phyloP scores from a whole-genome alignment of 176 grass and related monocot genomes.

The Aegilops bicornis region DNA sequence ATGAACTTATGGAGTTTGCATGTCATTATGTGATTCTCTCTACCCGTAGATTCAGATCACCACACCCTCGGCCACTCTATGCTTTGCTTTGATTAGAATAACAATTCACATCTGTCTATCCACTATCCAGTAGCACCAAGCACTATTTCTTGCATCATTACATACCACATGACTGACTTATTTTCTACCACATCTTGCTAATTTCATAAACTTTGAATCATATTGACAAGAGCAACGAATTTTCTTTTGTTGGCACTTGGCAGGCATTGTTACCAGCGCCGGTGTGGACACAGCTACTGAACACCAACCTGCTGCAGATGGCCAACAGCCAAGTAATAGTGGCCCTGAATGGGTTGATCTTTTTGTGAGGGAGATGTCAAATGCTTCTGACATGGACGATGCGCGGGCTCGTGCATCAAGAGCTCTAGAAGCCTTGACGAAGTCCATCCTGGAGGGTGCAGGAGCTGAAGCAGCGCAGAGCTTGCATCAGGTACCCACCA shows the following conservation, averaged over 20 bases:
- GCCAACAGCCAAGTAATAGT: conserved; percentile 31
- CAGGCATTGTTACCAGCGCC: conserved; percentile 42
- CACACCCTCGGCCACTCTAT: neutral
- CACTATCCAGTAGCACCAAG: neutral
- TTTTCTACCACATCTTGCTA: neutral
- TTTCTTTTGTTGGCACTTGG: neutral
- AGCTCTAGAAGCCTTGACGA: conserved; percentile 70
- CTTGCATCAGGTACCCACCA: conserved; percentile 56
- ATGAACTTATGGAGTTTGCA: neutral
- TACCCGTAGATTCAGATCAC: neutral
- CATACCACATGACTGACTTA: neutral
- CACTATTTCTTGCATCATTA: neutral
- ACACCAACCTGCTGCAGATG: conserved; percentile 30
- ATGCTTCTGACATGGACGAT: conserved; percentile 61
- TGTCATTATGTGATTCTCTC: neutral
- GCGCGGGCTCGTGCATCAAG: conserved; percentile 64
- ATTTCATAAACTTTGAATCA: neutral
- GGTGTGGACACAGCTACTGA: conserved; percentile 27
- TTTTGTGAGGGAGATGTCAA: conserved; percentile 78
- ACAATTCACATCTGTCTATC: neutral
- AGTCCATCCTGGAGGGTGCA: conserved; percentile 48
- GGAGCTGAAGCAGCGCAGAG: conserved; percentile 47
- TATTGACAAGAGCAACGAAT: conserved; percentile 2
- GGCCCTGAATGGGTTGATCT: conserved; percentile 77
- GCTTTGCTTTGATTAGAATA: neutral